Percentiles rank a stretch among this genome's conserved stretches.
These are phyloP conservation scores for Auricularia sp. DNA, from an alignment of 768 basidiomycete species.

Conservation along the genomic window DNA sequence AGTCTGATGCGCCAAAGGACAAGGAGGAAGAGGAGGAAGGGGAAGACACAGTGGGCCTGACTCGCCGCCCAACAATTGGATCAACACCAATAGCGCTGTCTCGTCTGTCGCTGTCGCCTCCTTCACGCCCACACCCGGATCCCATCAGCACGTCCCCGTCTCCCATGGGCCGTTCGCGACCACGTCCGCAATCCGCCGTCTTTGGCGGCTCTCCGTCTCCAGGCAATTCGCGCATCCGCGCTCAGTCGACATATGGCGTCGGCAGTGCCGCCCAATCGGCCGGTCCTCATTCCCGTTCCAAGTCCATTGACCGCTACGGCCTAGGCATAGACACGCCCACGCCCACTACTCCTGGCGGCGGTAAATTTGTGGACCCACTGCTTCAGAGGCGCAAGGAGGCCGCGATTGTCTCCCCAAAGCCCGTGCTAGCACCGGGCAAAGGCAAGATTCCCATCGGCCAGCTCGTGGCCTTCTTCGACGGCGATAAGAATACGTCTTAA, in stretches of 20 bases:
- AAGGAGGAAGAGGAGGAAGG: conserved; percentile 27
- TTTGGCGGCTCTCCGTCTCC: conserved; percentile 7
- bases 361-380: conserved; percentile 71
- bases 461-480: conserved; percentile 76
- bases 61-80: conserved; percentile 12
- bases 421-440: conserved; percentile 29
- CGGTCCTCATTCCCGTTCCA: conserved; percentile 20
- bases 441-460: conserved; percentile 67
- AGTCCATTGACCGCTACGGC: conserved; percentile 25
- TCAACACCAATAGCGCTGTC: conserved; percentile 13
- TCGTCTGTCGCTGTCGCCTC: conserved; percentile 11
- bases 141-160: conserved; percentile 1
- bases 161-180: conserved; percentile 1
- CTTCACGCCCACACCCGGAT: conserved; percentile 5
- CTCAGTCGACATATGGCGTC: conserved; percentile 9
- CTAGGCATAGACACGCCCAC: conserved; percentile 10
- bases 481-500: conserved; percentile 9
- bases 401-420: conserved; percentile 27
- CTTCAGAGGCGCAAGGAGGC: conserved; percentile 55
- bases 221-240: conserved; percentile 8
- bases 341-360: conserved; percentile 19
- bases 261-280: conserved; percentile 1
- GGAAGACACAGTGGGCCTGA: conserved; percentile 11
- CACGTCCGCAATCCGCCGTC: conserved; percentile 1
- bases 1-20: conserved; percentile 9